Evolutionary conservation across 495 filamentous ascomycete species (phyloP).

Genomic region (Cladorrhinum samala): DNA sequence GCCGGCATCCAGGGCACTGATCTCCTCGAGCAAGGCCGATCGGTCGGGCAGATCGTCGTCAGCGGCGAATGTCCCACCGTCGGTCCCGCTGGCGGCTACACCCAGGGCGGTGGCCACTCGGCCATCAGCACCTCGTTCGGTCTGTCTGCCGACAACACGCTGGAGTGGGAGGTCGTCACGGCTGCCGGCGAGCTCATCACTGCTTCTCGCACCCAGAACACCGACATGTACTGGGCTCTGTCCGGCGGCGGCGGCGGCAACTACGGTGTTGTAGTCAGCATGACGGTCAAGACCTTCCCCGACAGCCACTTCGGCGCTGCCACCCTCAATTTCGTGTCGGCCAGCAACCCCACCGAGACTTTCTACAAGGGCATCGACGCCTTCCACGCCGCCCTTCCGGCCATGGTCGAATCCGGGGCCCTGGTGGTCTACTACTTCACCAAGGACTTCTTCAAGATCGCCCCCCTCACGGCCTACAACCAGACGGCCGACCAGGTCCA

Average conservation of each 20-base stretch:
- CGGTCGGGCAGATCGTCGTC: slow-evolving; percentile 43
- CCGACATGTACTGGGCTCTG: slow-evolving; percentile 58
- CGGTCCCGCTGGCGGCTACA: slow-evolving; percentile 49
- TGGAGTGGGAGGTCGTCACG: slow-evolving; percentile 56
- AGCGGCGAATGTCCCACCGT: slow-evolving; percentile 49
- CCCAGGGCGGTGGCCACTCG: slow-evolving; percentile 57
- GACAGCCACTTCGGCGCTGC: slow-evolving; percentile 28
- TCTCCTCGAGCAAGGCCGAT: slow-evolving; percentile 38
- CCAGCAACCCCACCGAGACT: slow-evolving; percentile 30
- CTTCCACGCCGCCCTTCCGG: slow-evolving; percentile 21
- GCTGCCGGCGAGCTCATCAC: slow-evolving; percentile 40
- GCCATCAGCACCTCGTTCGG: slow-evolving; percentile 50
- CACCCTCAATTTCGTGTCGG: slow-evolving; percentile 24
- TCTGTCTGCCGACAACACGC: slow-evolving; percentile 53
- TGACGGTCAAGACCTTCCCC: slow-evolving; percentile 39
- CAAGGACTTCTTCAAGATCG: slow-evolving; percentile 40
- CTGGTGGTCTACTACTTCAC: slow-evolving; percentile 45
- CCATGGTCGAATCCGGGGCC: slow-evolving; percentile 20
- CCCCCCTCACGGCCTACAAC: slow-evolving; percentile 34
- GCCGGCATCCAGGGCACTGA: slow-evolving; percentile 54
- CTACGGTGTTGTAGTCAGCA: slow-evolving; percentile 41
- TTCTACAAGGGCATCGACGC: slow-evolving; percentile 35
- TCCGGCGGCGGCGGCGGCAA: slow-evolving; percentile 51
- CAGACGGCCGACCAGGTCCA: slow-evolving; percentile 30
- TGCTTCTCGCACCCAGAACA: slow-evolving; percentile 42